These are phyloP conservation scores for Xylaria telfairii DNA, from an alignment of 495 filamentous ascomycete genomes.

Conservation along the genomic window DNA sequence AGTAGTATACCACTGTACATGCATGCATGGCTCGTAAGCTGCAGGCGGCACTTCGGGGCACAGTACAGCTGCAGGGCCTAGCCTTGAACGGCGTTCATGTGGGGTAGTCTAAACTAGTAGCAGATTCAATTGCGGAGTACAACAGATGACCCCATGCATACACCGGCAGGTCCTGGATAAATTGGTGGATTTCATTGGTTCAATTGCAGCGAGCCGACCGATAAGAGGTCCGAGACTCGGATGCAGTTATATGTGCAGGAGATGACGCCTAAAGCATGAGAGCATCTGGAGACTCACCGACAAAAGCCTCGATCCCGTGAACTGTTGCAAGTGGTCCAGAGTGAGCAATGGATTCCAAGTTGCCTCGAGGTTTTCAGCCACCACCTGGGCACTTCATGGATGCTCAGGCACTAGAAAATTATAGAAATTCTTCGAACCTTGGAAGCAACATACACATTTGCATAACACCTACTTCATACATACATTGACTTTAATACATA, in stretches of 20 bases:
- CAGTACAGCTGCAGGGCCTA: not conserved
- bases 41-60: conserved; percentile 17
- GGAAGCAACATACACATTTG: not conserved
- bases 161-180: not conserved
- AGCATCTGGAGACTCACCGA: not conserved
- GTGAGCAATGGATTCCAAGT: not conserved
- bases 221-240: conserved; percentile 21
- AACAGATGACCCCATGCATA: conserved; percentile 8
- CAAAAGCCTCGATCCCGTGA: not conserved
- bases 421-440: not conserved
- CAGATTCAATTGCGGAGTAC: conserved; percentile 10
- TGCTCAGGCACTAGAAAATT: not conserved
- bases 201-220: not conserved
- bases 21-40: conserved; percentile 9
- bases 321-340: not conserved
- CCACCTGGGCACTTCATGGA: not conserved
- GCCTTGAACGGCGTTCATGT: not conserved
- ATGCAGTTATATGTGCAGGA: conserved; percentile 15
- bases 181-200: not conserved
- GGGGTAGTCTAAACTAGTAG: conserved; percentile 10
- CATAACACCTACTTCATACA: not conserved
- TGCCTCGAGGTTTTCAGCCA: not conserved
- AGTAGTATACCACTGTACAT: not conserved
- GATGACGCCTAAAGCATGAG: not conserved
- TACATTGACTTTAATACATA: not conserved